Percentiles rank a stretch among this genome's conserved stretches.
Conservation (phyloP, 2,329 filamentous ascomycete genomes). For the Colletotrichum plurivorum region DNA sequence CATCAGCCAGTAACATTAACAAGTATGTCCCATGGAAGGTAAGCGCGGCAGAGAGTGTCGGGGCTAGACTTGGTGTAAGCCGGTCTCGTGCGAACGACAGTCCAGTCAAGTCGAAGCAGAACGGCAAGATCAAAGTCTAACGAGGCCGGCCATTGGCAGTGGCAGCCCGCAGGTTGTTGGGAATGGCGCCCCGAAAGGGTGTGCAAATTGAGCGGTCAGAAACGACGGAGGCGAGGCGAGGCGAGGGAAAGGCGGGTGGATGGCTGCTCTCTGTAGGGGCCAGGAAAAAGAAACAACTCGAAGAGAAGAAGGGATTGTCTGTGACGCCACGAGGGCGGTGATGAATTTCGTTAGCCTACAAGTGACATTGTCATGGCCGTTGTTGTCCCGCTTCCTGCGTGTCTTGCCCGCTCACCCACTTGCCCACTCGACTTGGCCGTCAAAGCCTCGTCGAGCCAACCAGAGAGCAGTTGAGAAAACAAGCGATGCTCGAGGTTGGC, state of each 20-base stretch:
- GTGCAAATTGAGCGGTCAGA: constrained; percentile 15
- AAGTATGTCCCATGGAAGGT: constrained; percentile 12
- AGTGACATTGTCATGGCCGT: constrained; percentile 1
- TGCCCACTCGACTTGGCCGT: not conserved
- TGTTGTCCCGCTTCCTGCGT: constrained; percentile 15
- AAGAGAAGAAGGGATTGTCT: constrained; percentile 1
- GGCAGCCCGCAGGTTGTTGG: constrained; percentile 4
- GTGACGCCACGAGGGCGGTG: constrained; percentile 21
- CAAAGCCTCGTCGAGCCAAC: not conserved
- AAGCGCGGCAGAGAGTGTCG: constrained; percentile 6
- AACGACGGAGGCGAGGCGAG: not conserved
- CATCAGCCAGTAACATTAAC: constrained; percentile 11
- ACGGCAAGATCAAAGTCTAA: not conserved
- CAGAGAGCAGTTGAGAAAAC: constrained; percentile 16
- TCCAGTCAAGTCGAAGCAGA: constrained; percentile 13
- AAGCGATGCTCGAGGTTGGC: constrained; percentile 5
- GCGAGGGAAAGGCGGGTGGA: not conserved
- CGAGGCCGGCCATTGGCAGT: constrained; percentile 9
- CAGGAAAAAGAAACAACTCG: constrained; percentile 14
- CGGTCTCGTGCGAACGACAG: constrained; percentile 13
- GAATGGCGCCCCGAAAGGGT: not conserved
- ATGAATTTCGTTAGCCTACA: constrained; percentile 19
- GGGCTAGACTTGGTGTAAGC: constrained; percentile 25
- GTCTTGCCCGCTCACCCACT: not conserved
- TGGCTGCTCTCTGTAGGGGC: constrained; percentile 9